Percentiles rank a stretch among this genome's conserved stretches.
Conservation (phyloP, 768 basidiomycete genomes). For the Xerocomellus chrysenteron region DNA sequence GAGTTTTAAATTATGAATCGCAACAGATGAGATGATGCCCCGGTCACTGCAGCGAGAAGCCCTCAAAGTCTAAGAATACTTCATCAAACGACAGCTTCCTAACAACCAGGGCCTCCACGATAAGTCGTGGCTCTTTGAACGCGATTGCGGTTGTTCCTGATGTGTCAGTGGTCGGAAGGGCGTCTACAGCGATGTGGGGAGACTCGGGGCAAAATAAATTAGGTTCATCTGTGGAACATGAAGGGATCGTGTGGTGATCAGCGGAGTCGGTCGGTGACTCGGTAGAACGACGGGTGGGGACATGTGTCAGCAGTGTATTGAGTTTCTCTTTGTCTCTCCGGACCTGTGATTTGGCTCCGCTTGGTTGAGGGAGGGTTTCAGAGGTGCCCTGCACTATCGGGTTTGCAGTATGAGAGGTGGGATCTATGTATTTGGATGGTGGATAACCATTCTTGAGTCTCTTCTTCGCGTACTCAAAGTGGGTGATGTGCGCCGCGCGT, state of each 20-base stretch:
- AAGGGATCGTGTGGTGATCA: not conserved
- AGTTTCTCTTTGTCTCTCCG: conserved; percentile 47
- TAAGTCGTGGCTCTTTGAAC: conserved; percentile 50
- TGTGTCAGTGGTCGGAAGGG: conserved; percentile 7
- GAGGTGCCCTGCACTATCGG: not conserved
- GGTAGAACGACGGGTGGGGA: not conserved
- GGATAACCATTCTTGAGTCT: conserved; percentile 30
- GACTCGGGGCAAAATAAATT: conserved; percentile 29
- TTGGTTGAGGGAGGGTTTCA: not conserved
- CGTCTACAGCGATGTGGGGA: conserved; percentile 34
- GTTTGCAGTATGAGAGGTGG: not conserved
- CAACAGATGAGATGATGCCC: not conserved
- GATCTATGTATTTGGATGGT: conserved; percentile 1
- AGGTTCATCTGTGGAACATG: conserved; percentile 2
- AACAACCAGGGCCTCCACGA: conserved; percentile 80
- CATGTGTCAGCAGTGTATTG: conserved; percentile 19
- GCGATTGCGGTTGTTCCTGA: not conserved
- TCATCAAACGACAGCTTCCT: conserved; percentile 76
- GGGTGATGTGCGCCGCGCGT: conserved; percentile 30
- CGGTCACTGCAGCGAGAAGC: conserved; percentile 40
- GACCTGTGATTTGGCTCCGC: conserved; percentile 34
- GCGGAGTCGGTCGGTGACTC: not conserved
- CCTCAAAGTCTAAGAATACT: conserved; percentile 73
- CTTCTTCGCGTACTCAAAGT: conserved; percentile 12
- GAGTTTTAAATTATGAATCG: not conserved